Base-by-base conservation (phyloP, 2,329 filamentous ascomycete species). In the Xylariaceae sp. region DNA sequence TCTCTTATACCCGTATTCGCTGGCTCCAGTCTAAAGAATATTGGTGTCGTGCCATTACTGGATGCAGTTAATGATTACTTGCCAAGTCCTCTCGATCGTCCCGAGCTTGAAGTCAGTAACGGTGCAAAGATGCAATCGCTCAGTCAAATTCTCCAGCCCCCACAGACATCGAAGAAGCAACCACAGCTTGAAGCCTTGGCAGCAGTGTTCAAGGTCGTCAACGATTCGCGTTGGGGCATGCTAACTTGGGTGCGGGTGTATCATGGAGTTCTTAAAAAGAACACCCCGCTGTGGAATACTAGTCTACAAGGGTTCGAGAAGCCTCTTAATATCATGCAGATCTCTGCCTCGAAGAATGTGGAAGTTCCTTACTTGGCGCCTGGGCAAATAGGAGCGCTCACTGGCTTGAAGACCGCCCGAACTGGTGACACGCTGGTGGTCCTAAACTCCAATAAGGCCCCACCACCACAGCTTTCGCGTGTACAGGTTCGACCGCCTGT, bases 201-300 rank as follows among this genome's bases (percentile, higher is more conserved):
- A 22, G 88, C 87, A 15, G 81, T 97, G 1, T 99, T 97, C 80
- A 99, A 99, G 71, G 94, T 97, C 5, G 90, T 94, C 59, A 87
- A 92, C 61, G 92, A 97, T 65, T 76, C 88, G 8, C 87, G 87
- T 59, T 85, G 91, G 53, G 94, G 94, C 16, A 86, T 95, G 50
- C 79, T 97, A 55, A 91, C 95, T 58, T 97, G 95, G 66, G 86
- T 97, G 9, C 85, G 94, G 39, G 89, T 96, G 7, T 97, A 97
- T 70, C 88, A 90, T 22, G 94, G 94, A 9, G 80, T 83, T 1
- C 74, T 99, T 49, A 82, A 84, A 54, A 85, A 85, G 44, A 90
- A 89, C 61, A 80, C 84, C 9, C 74, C 84, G 2, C 81, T 95
- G 22, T 97, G 87, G 82, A 97, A 97, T 68, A 94, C 92, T 10